Evolutionary conservation across 106 monocot genomes (phyloP), one percentile per base, ranked within the genome.

Genomic region (Cymbidium sinense): DNA sequence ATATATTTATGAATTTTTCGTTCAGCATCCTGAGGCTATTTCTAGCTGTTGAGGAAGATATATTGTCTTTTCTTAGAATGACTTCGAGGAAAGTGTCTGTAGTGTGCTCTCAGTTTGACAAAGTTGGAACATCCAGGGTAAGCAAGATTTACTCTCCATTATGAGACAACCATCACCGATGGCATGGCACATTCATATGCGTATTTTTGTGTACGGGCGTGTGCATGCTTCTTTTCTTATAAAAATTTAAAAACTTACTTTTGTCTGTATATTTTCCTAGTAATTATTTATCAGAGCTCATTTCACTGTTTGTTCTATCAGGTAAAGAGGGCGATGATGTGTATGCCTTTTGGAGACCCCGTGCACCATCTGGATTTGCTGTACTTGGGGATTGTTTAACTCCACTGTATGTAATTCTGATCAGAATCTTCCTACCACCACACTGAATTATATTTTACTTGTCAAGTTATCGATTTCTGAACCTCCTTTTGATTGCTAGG

Each of bases 281-380:
- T 39, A 67, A 37, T 71, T 20, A 15, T 70, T 13, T 65, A n/a
- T 73, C 64, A 33, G 43, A 34, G 43, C 34, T 36, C 27, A 73
- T 28, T 50, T 83, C 33, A 75, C 58, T 79, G 7, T 12, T 50
- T 34, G 65, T 37, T 84, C 12, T 74, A 77, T 75, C 79, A 98
- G 93, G 86, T 79, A 64, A 73, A 71, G 34, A 51, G 61, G 87
- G 79, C 39, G 86, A 84, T 35, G 88, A 87, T 83, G 90, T 74
- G 50, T 99, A 86, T 81, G 78, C 99, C 18, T 90, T 99, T 78
- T 99, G 99, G 99, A 88, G 99, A 81, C 90, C 99, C 75, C 87
- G 92, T 74, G 88, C 92, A 65, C 99, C 99, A 84, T 87, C 99
- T 86, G 99, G 99, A 77, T 99, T 84, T 91, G 99, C 95, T 82